A percentile compares a stretch with the other conserved stretches of the same genome.
These are phyloP conservation scores for Ceratocystis albifundus DNA, from an alignment of 2,329 filamentous ascomycete species.

Conservation along the genomic window DNA sequence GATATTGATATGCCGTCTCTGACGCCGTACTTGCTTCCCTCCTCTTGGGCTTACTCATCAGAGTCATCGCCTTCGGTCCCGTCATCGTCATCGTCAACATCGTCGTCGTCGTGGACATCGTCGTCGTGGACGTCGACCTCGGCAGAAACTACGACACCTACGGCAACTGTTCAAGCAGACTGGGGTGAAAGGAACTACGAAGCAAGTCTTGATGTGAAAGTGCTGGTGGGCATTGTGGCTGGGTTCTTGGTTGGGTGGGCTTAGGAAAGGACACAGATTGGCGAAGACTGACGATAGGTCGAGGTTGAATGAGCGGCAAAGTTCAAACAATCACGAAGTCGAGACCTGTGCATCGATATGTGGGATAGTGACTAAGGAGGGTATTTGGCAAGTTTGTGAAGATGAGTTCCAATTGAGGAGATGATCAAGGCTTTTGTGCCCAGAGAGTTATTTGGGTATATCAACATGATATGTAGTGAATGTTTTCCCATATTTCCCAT, in stretches of 20 bases:
- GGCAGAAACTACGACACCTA: neutral
- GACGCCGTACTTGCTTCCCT: neutral
- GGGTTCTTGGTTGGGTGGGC: neutral
- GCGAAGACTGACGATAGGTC: neutral
- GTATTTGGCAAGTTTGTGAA: too few relatives aligned
- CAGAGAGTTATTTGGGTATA: too few relatives aligned
- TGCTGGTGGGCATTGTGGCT: neutral
- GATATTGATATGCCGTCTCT: neutral
- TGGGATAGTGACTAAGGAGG: too few relatives aligned
- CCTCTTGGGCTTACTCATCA: neutral
- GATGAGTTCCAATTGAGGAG: too few relatives aligned
- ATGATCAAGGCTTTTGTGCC: too few relatives aligned
- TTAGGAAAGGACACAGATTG: neutral
- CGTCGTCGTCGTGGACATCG: neutral
- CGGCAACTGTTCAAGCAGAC: neutral
- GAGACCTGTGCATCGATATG: too few relatives aligned
- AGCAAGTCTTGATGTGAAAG: neutral
- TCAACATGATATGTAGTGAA: too few relatives aligned
- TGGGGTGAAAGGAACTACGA: neutral
- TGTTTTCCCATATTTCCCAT: too few relatives aligned
- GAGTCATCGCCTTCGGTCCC: neutral
- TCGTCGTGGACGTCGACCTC: neutral
- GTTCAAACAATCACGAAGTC: too few relatives aligned
- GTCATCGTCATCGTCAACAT: neutral
- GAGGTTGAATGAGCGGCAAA: neutral